These are phyloP conservation scores for Rhododendron molle DNA, from an alignment of 148 eudicot genomes.

Conservation along the genomic window DNA sequence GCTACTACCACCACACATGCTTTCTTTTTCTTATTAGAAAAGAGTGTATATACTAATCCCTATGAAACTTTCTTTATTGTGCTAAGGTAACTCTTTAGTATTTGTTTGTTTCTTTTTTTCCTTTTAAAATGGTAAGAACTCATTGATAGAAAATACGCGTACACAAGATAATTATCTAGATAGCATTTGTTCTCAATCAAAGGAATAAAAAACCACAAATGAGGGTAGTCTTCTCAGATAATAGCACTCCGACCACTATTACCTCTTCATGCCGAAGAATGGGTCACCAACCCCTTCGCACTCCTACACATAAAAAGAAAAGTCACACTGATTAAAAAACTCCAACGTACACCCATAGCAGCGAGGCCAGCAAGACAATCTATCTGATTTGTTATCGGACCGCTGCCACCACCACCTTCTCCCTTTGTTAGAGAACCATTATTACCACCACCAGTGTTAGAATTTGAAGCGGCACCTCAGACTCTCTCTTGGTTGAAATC, in stretches of 20 bases:
- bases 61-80: constrained; percentile 3
- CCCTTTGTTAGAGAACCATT: too few species aligned
- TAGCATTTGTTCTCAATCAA: too few species aligned
- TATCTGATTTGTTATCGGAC: too few species aligned
- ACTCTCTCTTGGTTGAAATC: too few species aligned
- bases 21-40: background rate
- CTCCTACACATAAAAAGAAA: background rate
- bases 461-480: background rate
- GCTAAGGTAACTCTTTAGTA: background rate
- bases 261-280: background rate
- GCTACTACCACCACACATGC: background rate
- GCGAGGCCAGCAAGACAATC: too few species aligned
- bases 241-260: too few species aligned
- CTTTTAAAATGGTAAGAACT: too few species aligned
- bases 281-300: background rate
- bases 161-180: background rate
- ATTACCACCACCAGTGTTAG: background rate
- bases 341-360: too few species aligned
- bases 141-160: background rate
- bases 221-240: too few species aligned
- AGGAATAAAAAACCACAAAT: too few species aligned
- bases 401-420: too few species aligned
- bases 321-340: too few species aligned
- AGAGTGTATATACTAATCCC: constrained; percentile 6
- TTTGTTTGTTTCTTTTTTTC: background rate